Evolutionary conservation across 768 basidiomycete species (phyloP), one percentile per base, ranked within the genome.

Genomic region (Leccinum incarnatum): DNA sequence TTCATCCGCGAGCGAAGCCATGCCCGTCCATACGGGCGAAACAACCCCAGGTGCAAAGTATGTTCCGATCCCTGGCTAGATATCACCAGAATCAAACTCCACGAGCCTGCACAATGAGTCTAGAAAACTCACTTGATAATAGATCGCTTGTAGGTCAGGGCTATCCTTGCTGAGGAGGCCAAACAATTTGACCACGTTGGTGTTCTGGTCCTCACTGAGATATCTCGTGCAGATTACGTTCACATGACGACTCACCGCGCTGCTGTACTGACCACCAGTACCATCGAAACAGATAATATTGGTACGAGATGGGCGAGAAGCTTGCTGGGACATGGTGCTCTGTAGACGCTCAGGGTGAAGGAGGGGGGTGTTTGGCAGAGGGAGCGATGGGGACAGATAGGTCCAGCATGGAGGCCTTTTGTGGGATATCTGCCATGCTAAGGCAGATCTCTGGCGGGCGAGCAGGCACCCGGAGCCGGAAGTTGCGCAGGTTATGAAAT

Each of bases 201-300:
- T 84, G 65, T 88, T 87, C 78, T 83, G 42, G 40, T 19, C 21
- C 23, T 19, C 3, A 14, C 30, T 54, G 34, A 64, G 57, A 21
- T 42, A 32, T 12, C 12, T n/a, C 5, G 9, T 40, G 12, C 14
- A 17, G 25, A 32, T 19, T 12, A 3, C 15, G 4, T 50, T 45
- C 21, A 51, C 29, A 10, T 32, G 25, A 34, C 25, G 58, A 59
- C 81, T 30, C 61, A 85, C 87, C 57, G 69, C 65, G 4, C 72
- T 67, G 59, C 77, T 72, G 60, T 81, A 89, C 63, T 84, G 78
- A 55, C 76, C 76, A 2, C 78, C 69, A 4, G 88, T 89, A 12
- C 88, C 88, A 62, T 90, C 88, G 65, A 90, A 90, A 69, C 85
- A 88, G 23, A 89, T 74, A 30, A 89, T 75, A 29, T 88, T 77